phyloP scores from a whole-genome alignment of 2,329 filamentous ascomycete species.

The Hirsutella minnesotensis region DNA sequence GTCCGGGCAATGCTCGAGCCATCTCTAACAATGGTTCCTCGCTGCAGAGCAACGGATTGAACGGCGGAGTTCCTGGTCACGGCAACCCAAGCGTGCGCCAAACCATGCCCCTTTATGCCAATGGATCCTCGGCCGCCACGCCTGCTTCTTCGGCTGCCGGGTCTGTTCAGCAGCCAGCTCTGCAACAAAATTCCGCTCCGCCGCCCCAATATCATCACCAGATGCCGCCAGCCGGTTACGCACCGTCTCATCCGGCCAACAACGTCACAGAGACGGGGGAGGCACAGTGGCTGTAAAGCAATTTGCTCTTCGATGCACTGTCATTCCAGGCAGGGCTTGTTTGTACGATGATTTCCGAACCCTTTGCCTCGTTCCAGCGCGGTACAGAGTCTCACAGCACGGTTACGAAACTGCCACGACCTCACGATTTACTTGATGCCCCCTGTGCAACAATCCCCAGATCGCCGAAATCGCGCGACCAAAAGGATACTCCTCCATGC shows the following conservation, averaged over 20 bases:
- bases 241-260: slow-evolving; percentile 12
- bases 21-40: slow-evolving; percentile 27
- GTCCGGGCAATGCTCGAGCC: slow-evolving; percentile 29
- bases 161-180: slow-evolving; percentile 14
- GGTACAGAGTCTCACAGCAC: slow-evolving; percentile 17
- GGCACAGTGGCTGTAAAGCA: slow-evolving; percentile 26
- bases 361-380: slow-evolving; percentile 12
- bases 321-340: slow-evolving; percentile 12
- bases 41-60: slow-evolving; percentile 17
- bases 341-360: slow-evolving; percentile 21
- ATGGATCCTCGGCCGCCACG: slow-evolving; percentile 18
- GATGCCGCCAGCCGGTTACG: slow-evolving; percentile 14
- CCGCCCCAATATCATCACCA: slow-evolving; percentile 17
- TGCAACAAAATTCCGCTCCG: slow-evolving; percentile 7
- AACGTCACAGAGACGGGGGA: slow-evolving; percentile 19
- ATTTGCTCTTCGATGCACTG: slow-evolving; percentile 10
- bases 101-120: slow-evolving; percentile 21
- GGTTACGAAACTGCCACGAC: slow-evolving; percentile 25
- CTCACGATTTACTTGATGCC: slow-evolving; percentile 27
- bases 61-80: slow-evolving; percentile 11
- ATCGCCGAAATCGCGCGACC: slow-evolving; percentile 12
- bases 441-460: slow-evolving; percentile 11
- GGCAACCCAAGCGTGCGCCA: slow-evolving; percentile 17
- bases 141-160: slow-evolving; percentile 14
- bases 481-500: slow-evolving; percentile 10